phyloP scores from a whole-genome alignment of 495 filamentous ascomycete species.

The Aspergillus panamensis region DNA sequence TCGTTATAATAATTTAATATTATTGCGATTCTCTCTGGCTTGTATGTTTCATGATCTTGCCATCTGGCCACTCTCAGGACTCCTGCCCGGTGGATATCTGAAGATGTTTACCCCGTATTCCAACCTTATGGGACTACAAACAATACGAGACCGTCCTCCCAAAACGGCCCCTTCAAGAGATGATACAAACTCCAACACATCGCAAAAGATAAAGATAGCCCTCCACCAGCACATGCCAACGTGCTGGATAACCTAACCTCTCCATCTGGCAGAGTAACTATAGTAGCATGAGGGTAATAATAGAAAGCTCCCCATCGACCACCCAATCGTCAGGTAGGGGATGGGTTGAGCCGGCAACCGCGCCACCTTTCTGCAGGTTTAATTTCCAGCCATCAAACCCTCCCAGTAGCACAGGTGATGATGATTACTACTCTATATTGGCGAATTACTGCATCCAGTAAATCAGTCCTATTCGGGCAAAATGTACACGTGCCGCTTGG shows the following conservation, averaged over 20 bases:
- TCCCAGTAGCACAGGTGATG: no score
- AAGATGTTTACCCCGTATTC: background rate
- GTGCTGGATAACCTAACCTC: background rate
- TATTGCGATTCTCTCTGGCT: background rate
- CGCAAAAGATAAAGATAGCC: constrained; percentile 13
- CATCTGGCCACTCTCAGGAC: background rate
- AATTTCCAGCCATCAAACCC: background rate
- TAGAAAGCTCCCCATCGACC: background rate
- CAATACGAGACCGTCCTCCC: constrained; percentile 1
- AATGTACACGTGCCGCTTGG: no score
- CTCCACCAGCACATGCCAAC: background rate
- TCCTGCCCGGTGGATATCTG: background rate
- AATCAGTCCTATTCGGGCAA: no score
- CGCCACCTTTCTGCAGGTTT: background rate
- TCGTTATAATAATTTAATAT: background rate
- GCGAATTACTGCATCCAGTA: no score
- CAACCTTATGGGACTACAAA: background rate
- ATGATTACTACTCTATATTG: no score
- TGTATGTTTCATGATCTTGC: background rate
- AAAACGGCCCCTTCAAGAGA: constrained; percentile 4
- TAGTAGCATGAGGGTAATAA: background rate
- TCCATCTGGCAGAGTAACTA: background rate
- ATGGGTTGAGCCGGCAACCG: background rate
- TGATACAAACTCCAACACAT: background rate
- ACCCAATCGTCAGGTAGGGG: background rate